A percentile compares a stretch with the other conserved stretches of the same genome.
phyloP scores from a whole-genome alignment of 75 land plant genomes.

The Pinus tabuliformis region DNA sequence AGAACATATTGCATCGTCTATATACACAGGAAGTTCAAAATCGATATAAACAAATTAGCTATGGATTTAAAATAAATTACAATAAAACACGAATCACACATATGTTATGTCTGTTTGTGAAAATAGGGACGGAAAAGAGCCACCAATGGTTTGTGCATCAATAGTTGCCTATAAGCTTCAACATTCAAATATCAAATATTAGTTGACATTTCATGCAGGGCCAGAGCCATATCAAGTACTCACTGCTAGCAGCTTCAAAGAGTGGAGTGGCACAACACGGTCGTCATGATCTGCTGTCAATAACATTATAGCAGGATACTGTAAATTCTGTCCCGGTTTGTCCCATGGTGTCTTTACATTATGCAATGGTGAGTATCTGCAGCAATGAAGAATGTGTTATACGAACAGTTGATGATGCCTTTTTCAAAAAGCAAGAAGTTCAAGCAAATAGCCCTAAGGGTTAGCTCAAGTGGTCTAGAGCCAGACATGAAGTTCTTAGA shows the following conservation, averaged over 20 bases:
- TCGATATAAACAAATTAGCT: neutral
- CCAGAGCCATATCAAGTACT: conserved; percentile 18
- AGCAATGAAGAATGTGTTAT: neutral
- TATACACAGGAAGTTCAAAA: neutral
- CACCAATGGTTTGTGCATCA: neutral
- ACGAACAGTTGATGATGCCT: neutral
- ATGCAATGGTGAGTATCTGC: conserved; percentile 97
- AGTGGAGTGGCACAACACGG: conserved; percentile 93
- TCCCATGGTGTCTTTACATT: conserved; percentile 96
- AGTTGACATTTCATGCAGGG: too few species aligned
- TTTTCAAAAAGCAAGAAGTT: neutral
- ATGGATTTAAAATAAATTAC: neutral
- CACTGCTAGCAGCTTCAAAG: conserved; percentile 87
- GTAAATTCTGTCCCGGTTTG: conserved; percentile 22
- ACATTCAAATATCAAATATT: neutral
- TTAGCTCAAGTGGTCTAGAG: too few species aligned
- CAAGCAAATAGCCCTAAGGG: too few species aligned
- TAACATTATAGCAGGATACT: conserved; percentile 90
- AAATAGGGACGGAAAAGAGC: neutral
- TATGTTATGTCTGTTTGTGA: neutral
- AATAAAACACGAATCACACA: too few species aligned
- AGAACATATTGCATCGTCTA: conserved; percentile 92
- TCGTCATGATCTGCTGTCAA: conserved; percentile 99
- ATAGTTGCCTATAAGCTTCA: neutral
- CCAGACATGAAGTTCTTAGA: too few species aligned